phyloP scores from a whole-genome alignment of 768 basidiomycete species.

The Russula sp. region DNA sequence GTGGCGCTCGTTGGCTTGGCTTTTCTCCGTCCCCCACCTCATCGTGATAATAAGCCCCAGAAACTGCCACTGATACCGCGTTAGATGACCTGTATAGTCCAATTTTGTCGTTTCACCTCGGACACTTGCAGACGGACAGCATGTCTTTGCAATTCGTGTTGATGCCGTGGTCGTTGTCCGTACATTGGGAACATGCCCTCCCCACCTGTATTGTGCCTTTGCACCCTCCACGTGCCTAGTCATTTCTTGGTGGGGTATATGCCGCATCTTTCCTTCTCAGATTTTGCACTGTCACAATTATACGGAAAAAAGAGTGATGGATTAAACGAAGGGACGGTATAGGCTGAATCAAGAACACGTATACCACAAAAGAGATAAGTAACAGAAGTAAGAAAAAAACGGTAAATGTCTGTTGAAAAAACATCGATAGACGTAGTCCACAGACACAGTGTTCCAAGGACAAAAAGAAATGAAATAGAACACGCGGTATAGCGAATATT shows the following conservation, averaged over 20 bases:
- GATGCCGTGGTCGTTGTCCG: slow-evolving; percentile 19
- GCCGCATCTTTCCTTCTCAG: too few relatives aligned
- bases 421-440: not conserved
- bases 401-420: slow-evolving; percentile 4
- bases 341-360: not conserved
- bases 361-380: not conserved
- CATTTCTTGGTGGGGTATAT: slow-evolving; percentile 19
- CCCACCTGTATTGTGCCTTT: slow-evolving; percentile 18
- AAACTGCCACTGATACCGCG: not conserved
- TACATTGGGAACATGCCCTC: not conserved
- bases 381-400: not conserved
- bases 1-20: too few relatives aligned
- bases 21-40: too few relatives aligned
- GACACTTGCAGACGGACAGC: slow-evolving; percentile 21
- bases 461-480: not conserved
- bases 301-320: slow-evolving; percentile 11
- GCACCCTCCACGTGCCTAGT: slow-evolving; percentile 3
- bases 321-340: slow-evolving; percentile 19
- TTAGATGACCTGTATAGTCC: not conserved
- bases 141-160: slow-evolving; percentile 12
- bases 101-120: not conserved
- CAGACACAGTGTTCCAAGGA: not conserved
- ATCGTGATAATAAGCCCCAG: not conserved
- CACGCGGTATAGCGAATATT: not conserved
- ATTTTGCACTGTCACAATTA: not conserved